Evolutionary conservation across 805 yeast species (phyloP), one percentile per base, ranked within the genome.

Genomic region (Sporopachydermia quercuum): DNA sequence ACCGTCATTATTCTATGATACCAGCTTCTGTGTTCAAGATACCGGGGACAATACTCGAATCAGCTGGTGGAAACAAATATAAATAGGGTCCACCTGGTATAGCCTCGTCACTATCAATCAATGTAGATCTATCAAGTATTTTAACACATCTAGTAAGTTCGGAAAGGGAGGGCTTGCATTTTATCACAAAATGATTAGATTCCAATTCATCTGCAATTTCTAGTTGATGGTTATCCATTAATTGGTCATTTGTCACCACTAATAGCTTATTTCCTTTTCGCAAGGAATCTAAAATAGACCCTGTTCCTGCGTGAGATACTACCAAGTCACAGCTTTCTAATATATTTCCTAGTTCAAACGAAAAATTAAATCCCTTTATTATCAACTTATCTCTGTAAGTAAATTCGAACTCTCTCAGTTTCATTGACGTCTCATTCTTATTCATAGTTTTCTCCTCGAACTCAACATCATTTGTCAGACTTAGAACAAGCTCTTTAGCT

Each of bases 271-370:
- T 40, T 13, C 57, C 42, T 18, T 51, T 51, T 16, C 91, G 64
- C 30, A 85, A 56, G 0, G 82, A 68, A 50, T 89, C 98, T 18
- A 91, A 56, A 4, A 89, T 81, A 0, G 96, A 83, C 2, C 98
- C 98, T 0, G 97, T 84, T 1, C 81, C 80, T 0, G 94, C 96
- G 54, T 91, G 97, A 0, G 95, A 76, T 8, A 91, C 68, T 6
- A 89, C 82, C 35, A 84, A 47, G 39, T 74, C 74, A 2, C 76
- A 63, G 1, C 51, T 33, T 0, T 47, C 37, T 2, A 84, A 70
- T 42, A 66, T 63, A 0, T 56, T 49, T 2, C 48, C 51, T 17
- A 73, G 60, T 33, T 66, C 54, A 3, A 58, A 49, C 5, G 71
- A 65, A 48, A 71, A 71, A 3, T 56, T 59, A 18, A 78, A 60